Conservation (phyloP, 495 filamentous ascomycete genomes). For the Penicillium bovifimosum region DNA sequence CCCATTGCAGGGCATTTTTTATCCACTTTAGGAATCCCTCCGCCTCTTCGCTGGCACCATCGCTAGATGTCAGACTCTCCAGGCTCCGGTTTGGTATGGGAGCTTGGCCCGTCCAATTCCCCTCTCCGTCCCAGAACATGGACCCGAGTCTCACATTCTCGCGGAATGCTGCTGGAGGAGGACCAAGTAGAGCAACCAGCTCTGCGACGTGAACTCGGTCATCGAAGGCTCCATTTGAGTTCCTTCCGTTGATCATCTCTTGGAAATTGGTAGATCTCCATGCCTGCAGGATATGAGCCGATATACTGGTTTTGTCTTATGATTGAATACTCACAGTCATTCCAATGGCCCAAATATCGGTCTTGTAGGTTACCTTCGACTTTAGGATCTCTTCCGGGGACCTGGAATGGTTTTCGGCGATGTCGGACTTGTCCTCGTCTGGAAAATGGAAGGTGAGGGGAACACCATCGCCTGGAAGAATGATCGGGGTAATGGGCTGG, state of each 20-base stretch:
- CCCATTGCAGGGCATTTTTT: constrained; percentile 38
- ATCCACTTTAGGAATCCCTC: constrained; percentile 37
- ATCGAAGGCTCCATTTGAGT: constrained; percentile 11
- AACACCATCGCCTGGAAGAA: background rate
- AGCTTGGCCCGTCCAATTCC: constrained; percentile 5
- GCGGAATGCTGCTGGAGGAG: constrained; percentile 30
- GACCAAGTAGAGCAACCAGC: constrained; percentile 37
- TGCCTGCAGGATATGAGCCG: background rate
- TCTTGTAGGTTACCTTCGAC: background rate
- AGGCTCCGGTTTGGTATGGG: constrained; percentile 16
- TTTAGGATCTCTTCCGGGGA: background rate
- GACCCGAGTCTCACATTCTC: constrained; percentile 12
- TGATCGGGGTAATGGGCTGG: background rate
- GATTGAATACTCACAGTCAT: background rate
- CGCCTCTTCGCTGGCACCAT: constrained; percentile 26
- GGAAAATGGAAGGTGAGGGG: background rate
- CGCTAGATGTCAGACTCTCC: background rate
- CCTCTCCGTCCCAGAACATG: constrained; percentile 13
- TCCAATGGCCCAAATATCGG: background rate
- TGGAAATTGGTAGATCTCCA: background rate
- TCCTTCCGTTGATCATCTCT: background rate
- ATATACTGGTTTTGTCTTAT: background rate
- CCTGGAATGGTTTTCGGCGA: background rate
- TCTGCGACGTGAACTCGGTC: constrained; percentile 30
- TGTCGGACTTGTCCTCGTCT: background rate